phyloP scores from a whole-genome alignment of 306 rosid genomes.

The Nissolia schottii region DNA sequence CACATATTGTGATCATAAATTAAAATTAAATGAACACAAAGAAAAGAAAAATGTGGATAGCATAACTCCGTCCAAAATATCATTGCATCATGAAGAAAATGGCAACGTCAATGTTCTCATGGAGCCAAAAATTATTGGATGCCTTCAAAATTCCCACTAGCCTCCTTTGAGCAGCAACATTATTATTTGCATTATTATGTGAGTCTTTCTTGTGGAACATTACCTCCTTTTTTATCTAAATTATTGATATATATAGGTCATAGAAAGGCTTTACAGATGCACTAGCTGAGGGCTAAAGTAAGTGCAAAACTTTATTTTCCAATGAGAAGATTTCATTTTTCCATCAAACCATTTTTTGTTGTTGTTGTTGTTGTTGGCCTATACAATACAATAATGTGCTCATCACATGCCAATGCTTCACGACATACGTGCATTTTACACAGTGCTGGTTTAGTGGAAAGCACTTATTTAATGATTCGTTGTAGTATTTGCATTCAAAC shows the following conservation, averaged over 20 bases:
- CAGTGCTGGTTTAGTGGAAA: constrained; percentile 11
- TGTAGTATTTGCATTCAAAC: neutral
- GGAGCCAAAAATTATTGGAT: neutral
- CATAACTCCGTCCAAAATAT: neutral
- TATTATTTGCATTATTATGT: neutral
- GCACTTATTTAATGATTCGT: neutral
- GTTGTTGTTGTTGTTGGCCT: too few relatives aligned
- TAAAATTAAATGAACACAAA: neutral
- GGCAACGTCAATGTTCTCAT: neutral
- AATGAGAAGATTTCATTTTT: neutral
- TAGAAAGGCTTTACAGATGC: neutral
- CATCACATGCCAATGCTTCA: neutral
- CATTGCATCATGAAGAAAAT: neutral
- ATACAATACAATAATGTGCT: neutral
- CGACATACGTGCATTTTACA: neutral
- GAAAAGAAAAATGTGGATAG: neutral
- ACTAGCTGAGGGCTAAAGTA: neutral
- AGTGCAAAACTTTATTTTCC: neutral
- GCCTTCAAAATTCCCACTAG: neutral
- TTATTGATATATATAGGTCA: neutral
- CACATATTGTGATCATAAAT: neutral
- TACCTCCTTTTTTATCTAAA: neutral
- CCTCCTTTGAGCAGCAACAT: neutral
- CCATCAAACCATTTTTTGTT: too few relatives aligned
- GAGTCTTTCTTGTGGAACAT: neutral